Conservation (phyloP, 1,284 basidiomycete species). For the Tremellales sp. region DNA sequence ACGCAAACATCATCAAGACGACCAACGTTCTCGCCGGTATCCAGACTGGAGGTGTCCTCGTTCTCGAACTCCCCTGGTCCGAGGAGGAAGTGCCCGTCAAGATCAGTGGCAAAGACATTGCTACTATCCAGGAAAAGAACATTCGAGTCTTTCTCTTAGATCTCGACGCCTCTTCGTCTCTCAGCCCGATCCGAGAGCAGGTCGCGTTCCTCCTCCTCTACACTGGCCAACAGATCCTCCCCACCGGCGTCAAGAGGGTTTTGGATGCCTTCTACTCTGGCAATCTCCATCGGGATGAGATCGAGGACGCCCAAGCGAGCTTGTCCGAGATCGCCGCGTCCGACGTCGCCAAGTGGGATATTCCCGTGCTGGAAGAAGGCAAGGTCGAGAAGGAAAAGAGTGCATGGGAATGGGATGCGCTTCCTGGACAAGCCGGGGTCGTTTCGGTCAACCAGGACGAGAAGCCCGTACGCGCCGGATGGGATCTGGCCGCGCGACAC, state of each 20-base stretch:
- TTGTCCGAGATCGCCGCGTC: conserved; percentile 34
- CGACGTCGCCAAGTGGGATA: conserved; percentile 30
- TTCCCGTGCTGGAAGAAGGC: conserved; percentile 40
- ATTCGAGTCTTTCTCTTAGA: conserved; percentile 49
- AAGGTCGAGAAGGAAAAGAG: conserved; percentile 41
- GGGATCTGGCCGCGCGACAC: conserved; percentile 87
- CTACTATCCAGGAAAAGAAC: conserved; percentile 44
- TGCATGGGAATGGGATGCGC: conserved; percentile 46
- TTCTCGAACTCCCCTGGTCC: conserved; percentile 48
- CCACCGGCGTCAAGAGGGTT: conserved; percentile 41
- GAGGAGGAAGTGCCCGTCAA: conserved; percentile 47
- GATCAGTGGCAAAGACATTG: conserved; percentile 41
- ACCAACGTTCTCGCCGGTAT: conserved; percentile 41
- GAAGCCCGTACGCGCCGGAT: conserved; percentile 50
- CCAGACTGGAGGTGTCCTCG: conserved; percentile 42
- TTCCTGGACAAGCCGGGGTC: conserved; percentile 39
- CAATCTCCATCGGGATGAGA: conserved; percentile 40
- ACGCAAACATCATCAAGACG: conserved; percentile 45
- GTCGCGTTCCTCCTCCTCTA: conserved; percentile 50
- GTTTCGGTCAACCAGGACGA: conserved; percentile 41
- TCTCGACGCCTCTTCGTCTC: conserved; percentile 29
- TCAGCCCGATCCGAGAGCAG: conserved; percentile 44
- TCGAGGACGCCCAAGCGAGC: conserved; percentile 46
- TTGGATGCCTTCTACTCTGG: conserved; percentile 47
- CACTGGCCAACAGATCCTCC: conserved; percentile 43